Evolutionary conservation across 2,329 filamentous ascomycete species (phyloP), one percentile per base, ranked within the genome.

Genomic region (Pseudofabraea citricarpa): DNA sequence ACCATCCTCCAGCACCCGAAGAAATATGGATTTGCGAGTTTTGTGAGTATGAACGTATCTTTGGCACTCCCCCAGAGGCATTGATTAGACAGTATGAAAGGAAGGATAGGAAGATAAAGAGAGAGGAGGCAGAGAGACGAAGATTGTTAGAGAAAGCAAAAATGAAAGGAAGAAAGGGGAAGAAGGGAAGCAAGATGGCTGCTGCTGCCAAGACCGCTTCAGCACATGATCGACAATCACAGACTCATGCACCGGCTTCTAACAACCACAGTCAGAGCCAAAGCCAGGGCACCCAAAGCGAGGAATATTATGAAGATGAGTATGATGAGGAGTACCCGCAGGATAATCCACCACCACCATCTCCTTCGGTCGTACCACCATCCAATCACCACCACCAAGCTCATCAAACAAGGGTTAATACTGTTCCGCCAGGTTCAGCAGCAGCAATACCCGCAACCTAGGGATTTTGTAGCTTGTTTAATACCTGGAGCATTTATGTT

Each of bases 11-110:
- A 0, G 70, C 67, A 15, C 62, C 70, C 2, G 85, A 88, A 52
- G 87, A 95, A 48, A 77, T 90, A 40, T 97, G 90, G 87, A 90
- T 97, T 36, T 98, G 93, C 67, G 88, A 96, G 59, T 97, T 97
- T 62, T 98, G 93, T 70, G 93, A 98, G 64, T 98, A 96, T 61
- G 91, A 97, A 66, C 81, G 81, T 41, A 96, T 98, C 39, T 97
- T 95, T 62, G 91, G 91, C n/a, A 76, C 76, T 41, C 87, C 87
- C 2, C 93, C 93, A 0, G 77, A 80, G 55, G 89, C 89, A 39
- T 69, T 98, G 43, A 94, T 97, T 50, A 80, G 87, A 31, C 82
- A 90, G 49, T 98, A 97, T 60, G 93, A 98, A 67, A 87, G 91
- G 61, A 96, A 95, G 64, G 93, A 96, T 60, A 83, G 89, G 26